Base-by-base conservation (phyloP, 2,329 filamentous ascomycete species). In the Orbilia ellipsospora region DNA sequence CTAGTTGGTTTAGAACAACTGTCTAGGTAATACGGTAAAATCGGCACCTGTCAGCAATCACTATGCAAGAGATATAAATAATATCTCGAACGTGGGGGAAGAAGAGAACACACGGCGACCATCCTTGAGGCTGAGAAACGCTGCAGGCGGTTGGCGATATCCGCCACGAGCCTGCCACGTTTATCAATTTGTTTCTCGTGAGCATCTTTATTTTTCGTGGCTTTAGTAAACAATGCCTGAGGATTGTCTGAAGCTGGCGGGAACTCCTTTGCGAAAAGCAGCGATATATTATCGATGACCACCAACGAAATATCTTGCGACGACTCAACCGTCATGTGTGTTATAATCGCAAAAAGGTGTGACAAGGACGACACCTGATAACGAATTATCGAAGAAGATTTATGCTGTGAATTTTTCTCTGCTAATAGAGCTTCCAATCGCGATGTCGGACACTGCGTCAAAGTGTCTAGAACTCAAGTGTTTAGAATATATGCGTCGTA, bases 281-380 rank as follows among this genome's bases (percentile, higher is more conserved):
- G 63, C 10, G 78, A 78, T 31, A 79, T 73, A 50, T 78, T 77
- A 28, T 79, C 78, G 42, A 79, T 61, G 6, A 79, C 66, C 4
- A 79, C 23, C 20, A 79, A 23, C 15, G 52, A 69, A 3, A 77
- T 59, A 16, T 73, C 72, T 5, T 55, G 52, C 2, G 16, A 18
- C 3, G 62, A 20, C 36, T 51, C 36, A 4, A 63, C 62, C 10
- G 67, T 69, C 16, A 78, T 66, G 48, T 79, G 61, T 20, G 74
- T 23, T 28, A 79, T 66, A 6, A 79, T 31, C 2, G 77, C 76
- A 20, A 79, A 64, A 5, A 79, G 74, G 61, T 79, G 78, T 13
- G 78, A 77, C 23, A 65, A 73, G 57, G 40, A 78, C 69, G 26
- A 76, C 67, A 18, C 65, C n/a, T 59, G 66, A 40, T 70, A 72